Evolutionary conservation across 2,329 filamentous ascomycete species (phyloP).

Genomic region (Thermoascus crustaceus): DNA sequence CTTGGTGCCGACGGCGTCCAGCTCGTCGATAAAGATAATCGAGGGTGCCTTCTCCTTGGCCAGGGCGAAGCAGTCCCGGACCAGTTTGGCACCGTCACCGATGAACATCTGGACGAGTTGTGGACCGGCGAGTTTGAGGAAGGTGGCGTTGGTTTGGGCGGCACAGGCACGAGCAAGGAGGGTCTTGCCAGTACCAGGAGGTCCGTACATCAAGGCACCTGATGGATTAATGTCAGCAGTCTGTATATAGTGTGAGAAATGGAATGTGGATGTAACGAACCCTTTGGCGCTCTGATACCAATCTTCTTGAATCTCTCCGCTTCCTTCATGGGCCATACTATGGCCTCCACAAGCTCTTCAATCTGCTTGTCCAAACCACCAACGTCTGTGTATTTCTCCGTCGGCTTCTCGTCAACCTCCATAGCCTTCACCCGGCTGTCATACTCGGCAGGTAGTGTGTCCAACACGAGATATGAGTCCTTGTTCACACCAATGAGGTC

Average conservation of each 20-base stretch:
- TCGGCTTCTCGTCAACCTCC: conserved; percentile 99
- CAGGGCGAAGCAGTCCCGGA: conserved; percentile 92
- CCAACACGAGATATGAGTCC: conserved; percentile 94
- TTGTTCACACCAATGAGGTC: conserved; percentile 99
- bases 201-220: conserved; percentile 97
- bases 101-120: conserved; percentile 99
- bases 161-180: conserved; percentile 85
- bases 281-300: conserved; percentile 98
- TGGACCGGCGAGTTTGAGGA: conserved; percentile 94
- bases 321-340: conserved; percentile 99
- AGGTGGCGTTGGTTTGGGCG: conserved; percentile 95
- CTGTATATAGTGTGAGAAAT: no score
- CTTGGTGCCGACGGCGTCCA: conserved; percentile 97
- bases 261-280: conserved; percentile 43
- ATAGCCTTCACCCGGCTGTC: conserved; percentile 99
- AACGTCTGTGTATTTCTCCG: conserved; percentile 97
- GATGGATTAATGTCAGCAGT: conserved; percentile 7
- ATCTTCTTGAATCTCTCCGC: conserved; percentile 99
- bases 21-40: conserved; percentile 98
- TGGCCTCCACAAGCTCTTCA: conserved; percentile 94
- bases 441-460: conserved; percentile 94
- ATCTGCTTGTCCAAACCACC: conserved; percentile 98
- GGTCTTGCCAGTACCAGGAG: conserved; percentile 43
- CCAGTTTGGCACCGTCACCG: conserved; percentile 93
- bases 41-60: conserved; percentile 98